phyloP scores from a whole-genome alignment of 1,284 basidiomycete species.

The Trametes polyzona region DNA sequence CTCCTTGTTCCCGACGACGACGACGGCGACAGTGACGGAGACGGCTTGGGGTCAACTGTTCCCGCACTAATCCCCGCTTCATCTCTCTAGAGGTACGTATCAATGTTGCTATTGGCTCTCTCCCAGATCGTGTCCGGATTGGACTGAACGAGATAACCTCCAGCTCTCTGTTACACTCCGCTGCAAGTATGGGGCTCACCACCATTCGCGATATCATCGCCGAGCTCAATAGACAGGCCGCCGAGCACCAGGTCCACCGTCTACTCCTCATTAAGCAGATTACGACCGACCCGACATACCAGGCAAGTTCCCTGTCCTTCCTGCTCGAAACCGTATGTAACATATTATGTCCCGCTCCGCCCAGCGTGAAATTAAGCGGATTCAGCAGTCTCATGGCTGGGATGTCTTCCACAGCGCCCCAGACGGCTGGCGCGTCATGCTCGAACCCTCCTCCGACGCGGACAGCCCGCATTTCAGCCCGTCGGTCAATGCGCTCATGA shows the following conservation, averaged over 20 bases:
- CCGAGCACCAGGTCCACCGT: slow-evolving; percentile 25
- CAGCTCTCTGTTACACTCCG: neutral
- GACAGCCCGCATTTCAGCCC: slow-evolving; percentile 24
- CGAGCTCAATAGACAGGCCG: slow-evolving; percentile 27
- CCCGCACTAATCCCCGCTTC: neutral
- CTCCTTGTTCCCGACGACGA: neutral
- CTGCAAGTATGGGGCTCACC: slow-evolving; percentile 17
- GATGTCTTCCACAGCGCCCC: slow-evolving; percentile 19
- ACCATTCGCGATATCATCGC: slow-evolving; percentile 27
- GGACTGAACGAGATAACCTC: neutral
- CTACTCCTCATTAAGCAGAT: slow-evolving; percentile 25
- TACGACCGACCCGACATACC: slow-evolving; percentile 23
- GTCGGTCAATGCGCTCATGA: slow-evolving; percentile 23
- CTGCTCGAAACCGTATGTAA: slow-evolving; percentile 5
- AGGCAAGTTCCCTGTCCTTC: slow-evolving; percentile 15
- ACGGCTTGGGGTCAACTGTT: neutral
- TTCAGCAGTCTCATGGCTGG: slow-evolving; percentile 20
- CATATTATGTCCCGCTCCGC: neutral
- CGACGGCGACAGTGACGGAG: too few relatives aligned
- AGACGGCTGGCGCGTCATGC: slow-evolving; percentile 25
- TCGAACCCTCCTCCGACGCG: slow-evolving; percentile 13
- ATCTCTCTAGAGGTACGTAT: neutral
- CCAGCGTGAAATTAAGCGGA: slow-evolving; percentile 24
- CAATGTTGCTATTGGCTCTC: neutral
- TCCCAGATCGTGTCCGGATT: too few relatives aligned